These are phyloP conservation scores for Neofusicoccum laricinum DNA, from an alignment of 2,329 filamentous ascomycete genomes.

Conservation along the genomic window DNA sequence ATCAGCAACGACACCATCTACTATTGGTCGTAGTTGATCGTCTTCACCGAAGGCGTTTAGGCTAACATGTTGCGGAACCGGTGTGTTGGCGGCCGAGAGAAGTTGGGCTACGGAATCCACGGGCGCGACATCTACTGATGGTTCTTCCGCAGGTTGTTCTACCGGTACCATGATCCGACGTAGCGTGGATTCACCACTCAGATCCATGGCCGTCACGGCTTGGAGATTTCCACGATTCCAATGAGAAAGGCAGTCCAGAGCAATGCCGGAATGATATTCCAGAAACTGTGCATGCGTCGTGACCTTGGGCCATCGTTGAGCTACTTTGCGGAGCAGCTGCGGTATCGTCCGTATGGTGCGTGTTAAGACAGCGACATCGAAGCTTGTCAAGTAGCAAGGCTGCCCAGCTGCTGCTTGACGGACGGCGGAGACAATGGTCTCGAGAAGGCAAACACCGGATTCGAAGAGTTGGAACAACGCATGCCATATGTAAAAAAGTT, in stretches of 20 bases:
- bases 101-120: not conserved
- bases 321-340: constrained; percentile 1
- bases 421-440: constrained; percentile 2
- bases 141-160: not conserved
- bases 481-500: constrained; percentile 17
- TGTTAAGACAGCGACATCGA: not conserved
- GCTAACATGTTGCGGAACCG: not conserved
- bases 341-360: constrained; percentile 2
- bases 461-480: constrained; percentile 11
- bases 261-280: not conserved
- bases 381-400: not conserved
- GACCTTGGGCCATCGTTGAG: constrained; percentile 5
- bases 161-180: constrained; percentile 1
- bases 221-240: not conserved
- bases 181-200: not conserved
- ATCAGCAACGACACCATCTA: not conserved
- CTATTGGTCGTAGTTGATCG: not conserved
- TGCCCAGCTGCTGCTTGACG: not conserved
- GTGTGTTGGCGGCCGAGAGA: not conserved
- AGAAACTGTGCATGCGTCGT: not conserved
- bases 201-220: not conserved
- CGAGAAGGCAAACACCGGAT: constrained; percentile 7
- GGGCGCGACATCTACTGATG: not conserved
- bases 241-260: not conserved
- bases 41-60: not conserved